Conservation (phyloP, 176 grass and related monocot genomes). For the Rhynchospora breviuscula region DNA sequence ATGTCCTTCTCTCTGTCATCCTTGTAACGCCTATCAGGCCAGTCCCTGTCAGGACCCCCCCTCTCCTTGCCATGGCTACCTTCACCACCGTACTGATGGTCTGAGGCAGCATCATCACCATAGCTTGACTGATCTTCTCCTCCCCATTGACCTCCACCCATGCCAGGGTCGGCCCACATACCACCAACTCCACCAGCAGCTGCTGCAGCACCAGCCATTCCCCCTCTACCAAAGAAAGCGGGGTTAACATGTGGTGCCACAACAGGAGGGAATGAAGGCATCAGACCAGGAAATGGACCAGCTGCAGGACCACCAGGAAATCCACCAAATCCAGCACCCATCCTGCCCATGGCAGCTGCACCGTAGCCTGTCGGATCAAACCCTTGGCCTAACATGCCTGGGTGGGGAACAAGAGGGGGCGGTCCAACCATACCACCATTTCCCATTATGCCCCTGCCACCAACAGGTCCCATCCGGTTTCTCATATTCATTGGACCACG, state of each 20-base stretch:
- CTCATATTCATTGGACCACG: slow-evolving; percentile 56
- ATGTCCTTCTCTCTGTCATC: slow-evolving; percentile 73
- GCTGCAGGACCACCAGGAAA: slow-evolving; percentile 59
- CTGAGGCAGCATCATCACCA: slow-evolving; percentile 73
- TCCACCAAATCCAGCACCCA: slow-evolving; percentile 71
- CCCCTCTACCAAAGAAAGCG: slow-evolving; percentile 72
- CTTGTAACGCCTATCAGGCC: slow-evolving; percentile 60
- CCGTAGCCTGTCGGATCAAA: slow-evolving; percentile 80
- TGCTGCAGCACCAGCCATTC: slow-evolving; percentile 39
- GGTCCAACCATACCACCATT: slow-evolving; percentile 63
- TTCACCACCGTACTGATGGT: slow-evolving; percentile 67
- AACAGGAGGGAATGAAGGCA: slow-evolving; percentile 65
- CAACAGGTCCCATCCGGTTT: slow-evolving; percentile 48
- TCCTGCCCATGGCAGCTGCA: slow-evolving; percentile 55
- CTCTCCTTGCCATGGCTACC: slow-evolving; percentile 72
- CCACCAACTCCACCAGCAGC: slow-evolving; percentile 36
- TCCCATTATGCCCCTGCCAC: slow-evolving; percentile 58
- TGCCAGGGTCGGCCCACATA: slow-evolving; percentile 77
- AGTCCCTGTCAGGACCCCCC: slow-evolving; percentile 48
- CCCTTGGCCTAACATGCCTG: slow-evolving; percentile 62
- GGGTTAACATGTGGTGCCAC: slow-evolving; percentile 90
- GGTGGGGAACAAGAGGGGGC: slow-evolving; percentile 58
- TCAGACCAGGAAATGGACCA: slow-evolving; percentile 68
- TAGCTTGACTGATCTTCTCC: slow-evolving; percentile 79
- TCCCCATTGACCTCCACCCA: slow-evolving; percentile 55